phyloP scores from a whole-genome alignment of 2,329 filamentous ascomycete genomes.

The Biscogniauxia mediterranea region DNA sequence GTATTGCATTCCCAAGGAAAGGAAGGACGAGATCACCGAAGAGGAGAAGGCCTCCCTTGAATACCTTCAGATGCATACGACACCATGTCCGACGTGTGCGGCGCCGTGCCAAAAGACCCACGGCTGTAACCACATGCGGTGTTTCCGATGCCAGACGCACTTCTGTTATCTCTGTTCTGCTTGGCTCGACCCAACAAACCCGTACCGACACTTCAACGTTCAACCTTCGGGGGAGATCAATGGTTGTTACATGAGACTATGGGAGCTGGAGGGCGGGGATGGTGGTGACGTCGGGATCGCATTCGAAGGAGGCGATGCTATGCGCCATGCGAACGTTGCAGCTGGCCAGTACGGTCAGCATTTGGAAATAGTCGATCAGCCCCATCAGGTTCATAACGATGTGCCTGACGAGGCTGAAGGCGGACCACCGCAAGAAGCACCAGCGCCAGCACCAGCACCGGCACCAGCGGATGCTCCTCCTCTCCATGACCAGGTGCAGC shows the following conservation, averaged over 20 bases:
- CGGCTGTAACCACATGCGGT: slow-evolving; percentile 97
- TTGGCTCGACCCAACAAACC: slow-evolving; percentile 80
- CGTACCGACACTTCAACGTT: slow-evolving; percentile 86
- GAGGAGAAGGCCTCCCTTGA: slow-evolving; percentile 86
- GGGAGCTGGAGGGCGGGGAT: slow-evolving; percentile 86
- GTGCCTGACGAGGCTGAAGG: slow-evolving; percentile 34
- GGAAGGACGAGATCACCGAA: slow-evolving; percentile 68
- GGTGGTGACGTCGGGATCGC: slow-evolving; percentile 50
- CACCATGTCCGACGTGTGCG: slow-evolving; percentile 83
- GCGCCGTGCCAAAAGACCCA: slow-evolving; percentile 85
- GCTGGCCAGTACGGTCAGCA: slow-evolving; percentile 25
- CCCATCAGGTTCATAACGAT: slow-evolving; percentile 23
- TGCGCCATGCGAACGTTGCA: slow-evolving; percentile 16
- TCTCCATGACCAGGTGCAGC: slow-evolving; percentile 15
- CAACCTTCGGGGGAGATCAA: slow-evolving; percentile 50
- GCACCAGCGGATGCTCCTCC: slow-evolving; percentile 3
- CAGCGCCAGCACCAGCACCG: neutral
- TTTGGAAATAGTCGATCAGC: slow-evolving; percentile 26
- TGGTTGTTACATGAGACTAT: slow-evolving; percentile 79
- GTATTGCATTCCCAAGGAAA: slow-evolving; percentile 65
- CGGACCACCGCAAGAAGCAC: slow-evolving; percentile 24
- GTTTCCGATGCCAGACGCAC: slow-evolving; percentile 83
- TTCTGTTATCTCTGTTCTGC: slow-evolving; percentile 92
- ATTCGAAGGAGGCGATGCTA: slow-evolving; percentile 39
- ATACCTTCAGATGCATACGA: slow-evolving; percentile 78